Percentiles rank a stretch among this genome's conserved stretches.
Conservation (phyloP, 2,329 filamentous ascomycete species). For the Aspergillus latus region DNA sequence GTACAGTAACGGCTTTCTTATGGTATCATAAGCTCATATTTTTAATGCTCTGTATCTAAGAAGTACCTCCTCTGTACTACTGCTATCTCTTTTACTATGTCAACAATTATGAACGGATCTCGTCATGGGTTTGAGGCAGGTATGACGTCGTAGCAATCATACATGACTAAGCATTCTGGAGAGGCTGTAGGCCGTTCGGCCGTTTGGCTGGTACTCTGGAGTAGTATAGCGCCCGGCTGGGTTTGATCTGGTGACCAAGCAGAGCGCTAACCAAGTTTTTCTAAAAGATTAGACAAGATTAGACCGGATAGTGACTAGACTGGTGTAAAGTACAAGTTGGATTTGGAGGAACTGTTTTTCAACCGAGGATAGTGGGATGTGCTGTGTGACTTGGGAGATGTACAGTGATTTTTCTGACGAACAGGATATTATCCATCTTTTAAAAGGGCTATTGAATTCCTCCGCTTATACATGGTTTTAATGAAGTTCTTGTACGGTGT, state of each 20-base stretch:
- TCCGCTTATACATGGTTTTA: no score
- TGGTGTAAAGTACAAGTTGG: background rate
- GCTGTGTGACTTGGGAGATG: background rate
- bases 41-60: no score
- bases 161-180: slow-evolving; percentile 12
- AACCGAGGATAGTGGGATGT: background rate
- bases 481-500: no score
- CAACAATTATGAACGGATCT: background rate
- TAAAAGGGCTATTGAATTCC: no score
- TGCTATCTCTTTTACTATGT: background rate
- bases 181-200: no score
- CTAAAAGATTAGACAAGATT: no score
- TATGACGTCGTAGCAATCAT: slow-evolving; percentile 18
- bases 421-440: background rate
- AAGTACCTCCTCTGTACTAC: background rate
- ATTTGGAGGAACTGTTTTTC: background rate
- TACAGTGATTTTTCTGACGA: background rate
- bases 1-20: background rate
- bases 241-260: background rate
- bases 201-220: background rate
- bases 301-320: background rate
- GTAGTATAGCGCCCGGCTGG: background rate
- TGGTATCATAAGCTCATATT: slow-evolving; percentile 5
- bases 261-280: background rate
- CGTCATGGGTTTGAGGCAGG: slow-evolving; percentile 1